Evolutionary conservation across 768 basidiomycete genomes (phyloP), one percentile per base, ranked within the genome.

Genomic region (Boletus pseudo-olivaceus): DNA sequence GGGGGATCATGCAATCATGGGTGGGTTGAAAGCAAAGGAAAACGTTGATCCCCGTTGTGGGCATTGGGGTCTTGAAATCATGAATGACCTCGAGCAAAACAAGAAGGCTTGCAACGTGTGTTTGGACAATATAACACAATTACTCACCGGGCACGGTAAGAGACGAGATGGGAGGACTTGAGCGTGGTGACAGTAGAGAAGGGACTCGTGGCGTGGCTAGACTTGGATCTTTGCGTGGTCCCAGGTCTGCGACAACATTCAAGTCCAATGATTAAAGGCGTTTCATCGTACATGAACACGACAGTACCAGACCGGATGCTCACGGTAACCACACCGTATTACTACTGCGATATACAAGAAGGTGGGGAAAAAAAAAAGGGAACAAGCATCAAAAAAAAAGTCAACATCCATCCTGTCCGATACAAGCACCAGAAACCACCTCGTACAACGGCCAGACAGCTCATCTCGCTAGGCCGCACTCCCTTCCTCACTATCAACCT

Each of bases 401-500:
- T 11, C 6, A 17, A 33, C 7, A 35, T 55, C 44, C 32, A 49
- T 15, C 23, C 20, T 43, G 50, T 53, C 54, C 61, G n/a, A 38
- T 7, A 9, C 35, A 43, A 50, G 44, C 56, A 59, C 39, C 19
- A 14, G 23, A 8, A n/a, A 10, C 19, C 33, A 23, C 6, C 35
- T 27, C 43, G 7, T 10, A n/a, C 15, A 15, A n/a, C 32, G 23
- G 12, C 11, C 23, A 26, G 35, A 32, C 20, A 1, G 4, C 10
- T 30, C 14, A 11, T 14, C 27, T 15, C 32, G 35, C 41, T 53
- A 55, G 20, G 50, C 42, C 49, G 49, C 26, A 29, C 46, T 37
- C 33, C 52, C 59, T 1, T 49, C 67, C 30, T 67, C 65, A 7
- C 37, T 59, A 34, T 73, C 73, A 41, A 76, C 73, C 45, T 75